Evolutionary conservation across 164 flowering plant genomes (phyloP).

Genomic region (Piper betle): DNA sequence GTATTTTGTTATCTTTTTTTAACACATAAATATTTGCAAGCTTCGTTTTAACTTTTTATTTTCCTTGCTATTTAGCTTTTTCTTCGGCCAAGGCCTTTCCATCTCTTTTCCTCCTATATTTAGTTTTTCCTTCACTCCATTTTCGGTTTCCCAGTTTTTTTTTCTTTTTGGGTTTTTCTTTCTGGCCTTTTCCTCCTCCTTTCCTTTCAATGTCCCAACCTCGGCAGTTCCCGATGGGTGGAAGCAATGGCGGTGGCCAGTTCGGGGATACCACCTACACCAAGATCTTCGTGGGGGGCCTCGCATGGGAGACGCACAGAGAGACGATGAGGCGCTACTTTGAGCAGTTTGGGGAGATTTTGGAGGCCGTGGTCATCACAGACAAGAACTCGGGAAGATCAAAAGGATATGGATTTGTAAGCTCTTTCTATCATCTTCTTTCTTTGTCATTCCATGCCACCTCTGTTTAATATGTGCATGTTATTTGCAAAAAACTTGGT

Average conservation of each 20-base stretch:
- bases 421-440: constrained; percentile 5
- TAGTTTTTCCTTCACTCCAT: background rate
- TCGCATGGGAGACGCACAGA: constrained; percentile 66
- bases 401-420: constrained; percentile 65
- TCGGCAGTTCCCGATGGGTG: constrained; percentile 42
- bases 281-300: constrained; percentile 58
- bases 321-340: constrained; percentile 55
- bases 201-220: constrained; percentile 33
- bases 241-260: constrained; percentile 21
- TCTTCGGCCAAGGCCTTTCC: background rate
- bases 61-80: too few relatives aligned
- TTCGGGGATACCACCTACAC: constrained; percentile 46
- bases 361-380: constrained; percentile 55
- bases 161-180: background rate
- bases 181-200: background rate
- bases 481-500: background rate
- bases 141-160: background rate
- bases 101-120: background rate
- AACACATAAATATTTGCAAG: background rate
- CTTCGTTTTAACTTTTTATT: too few relatives aligned
- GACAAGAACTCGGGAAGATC: constrained; percentile 58
- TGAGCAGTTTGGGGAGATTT: constrained; percentile 64
- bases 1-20: background rate
- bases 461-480: background rate
- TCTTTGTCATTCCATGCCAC: background rate